Evolutionary conservation across 306 rosid genomes (phyloP).

Genomic region (Luffa acutangula): DNA sequence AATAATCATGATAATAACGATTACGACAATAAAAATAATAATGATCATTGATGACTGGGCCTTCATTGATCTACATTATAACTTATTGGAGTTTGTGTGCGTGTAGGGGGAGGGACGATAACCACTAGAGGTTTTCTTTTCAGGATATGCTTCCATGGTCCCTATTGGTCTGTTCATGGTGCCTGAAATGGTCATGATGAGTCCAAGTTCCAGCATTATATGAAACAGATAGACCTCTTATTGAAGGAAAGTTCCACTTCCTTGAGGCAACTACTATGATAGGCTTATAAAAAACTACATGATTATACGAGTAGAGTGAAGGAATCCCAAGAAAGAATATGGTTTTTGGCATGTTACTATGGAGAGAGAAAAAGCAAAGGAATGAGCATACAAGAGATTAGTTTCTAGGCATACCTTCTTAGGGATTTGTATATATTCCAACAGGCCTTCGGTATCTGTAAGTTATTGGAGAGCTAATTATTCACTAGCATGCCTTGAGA

Average conservation of each 20-base stretch:
- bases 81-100: neutral
- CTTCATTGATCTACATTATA: neutral
- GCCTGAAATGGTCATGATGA: conserved; percentile 32
- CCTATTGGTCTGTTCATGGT: conserved; percentile 5
- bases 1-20: neutral
- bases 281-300: conserved; percentile 22
- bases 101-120: conserved; percentile 17
- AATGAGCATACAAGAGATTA: conserved; percentile 24
- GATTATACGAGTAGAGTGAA: conserved; percentile 33
- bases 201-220: conserved; percentile 20
- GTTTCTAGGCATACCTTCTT: conserved; percentile 51
- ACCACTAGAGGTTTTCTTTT: conserved; percentile 43
- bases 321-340: conserved; percentile 81
- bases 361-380: conserved; percentile 47
- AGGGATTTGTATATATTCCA: conserved; percentile 65
- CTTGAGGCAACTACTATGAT: conserved; percentile 19
- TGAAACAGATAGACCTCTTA: conserved; percentile 18
- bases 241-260: conserved; percentile 13
- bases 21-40: neutral
- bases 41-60: neutral
- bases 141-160: neutral
- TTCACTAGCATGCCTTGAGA: conserved; percentile 52
- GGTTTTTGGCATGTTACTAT: conserved; percentile 75
- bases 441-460: conserved; percentile 15
- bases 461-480: conserved; percentile 22